phyloP scores from a whole-genome alignment of 768 basidiomycete genomes.

The Suillus bovinus region DNA sequence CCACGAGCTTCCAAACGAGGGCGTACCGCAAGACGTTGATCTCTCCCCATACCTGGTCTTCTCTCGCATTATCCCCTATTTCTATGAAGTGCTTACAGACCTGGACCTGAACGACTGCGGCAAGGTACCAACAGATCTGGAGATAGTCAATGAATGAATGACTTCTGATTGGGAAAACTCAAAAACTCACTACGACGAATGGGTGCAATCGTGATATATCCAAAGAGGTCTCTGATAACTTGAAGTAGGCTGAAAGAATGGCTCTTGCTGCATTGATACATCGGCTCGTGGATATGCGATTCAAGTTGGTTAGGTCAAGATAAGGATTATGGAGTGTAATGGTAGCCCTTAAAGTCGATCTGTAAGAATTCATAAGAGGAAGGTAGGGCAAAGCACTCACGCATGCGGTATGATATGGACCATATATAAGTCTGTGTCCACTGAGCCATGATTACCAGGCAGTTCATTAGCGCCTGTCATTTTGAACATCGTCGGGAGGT shows the following conservation, averaged over 20 bases:
- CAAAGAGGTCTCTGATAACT: slow-evolving; percentile 77
- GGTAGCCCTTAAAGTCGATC: slow-evolving; percentile 56
- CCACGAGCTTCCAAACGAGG: neutral
- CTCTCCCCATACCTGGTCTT: slow-evolving; percentile 83
- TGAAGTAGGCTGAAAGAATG: slow-evolving; percentile 75
- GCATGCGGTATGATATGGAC: slow-evolving; percentile 86
- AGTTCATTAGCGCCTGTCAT: slow-evolving; percentile 56
- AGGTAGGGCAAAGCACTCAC: slow-evolving; percentile 45
- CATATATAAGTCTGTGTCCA: slow-evolving; percentile 87
- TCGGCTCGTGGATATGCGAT: slow-evolving; percentile 63
- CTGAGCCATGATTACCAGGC: slow-evolving; percentile 50
- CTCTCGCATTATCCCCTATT: slow-evolving; percentile 68
- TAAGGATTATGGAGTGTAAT: slow-evolving; percentile 88
- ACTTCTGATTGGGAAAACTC: slow-evolving; percentile 12
- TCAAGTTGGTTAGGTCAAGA: slow-evolving; percentile 69
- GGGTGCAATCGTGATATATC: slow-evolving; percentile 81
- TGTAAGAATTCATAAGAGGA: slow-evolving; percentile 7
- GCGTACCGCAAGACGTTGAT: slow-evolving; percentile 78
- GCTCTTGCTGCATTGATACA: slow-evolving; percentile 75
- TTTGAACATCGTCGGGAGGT: slow-evolving; percentile 64
- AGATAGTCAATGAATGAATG: slow-evolving; percentile 17
- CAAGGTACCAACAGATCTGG: slow-evolving; percentile 90
- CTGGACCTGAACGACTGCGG: slow-evolving; percentile 84
- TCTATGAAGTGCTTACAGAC: slow-evolving; percentile 87
- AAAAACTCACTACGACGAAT: slow-evolving; percentile 68